Conservation (phyloP, 805 yeast genomes). For the Debaryomyces maramus region DNA sequence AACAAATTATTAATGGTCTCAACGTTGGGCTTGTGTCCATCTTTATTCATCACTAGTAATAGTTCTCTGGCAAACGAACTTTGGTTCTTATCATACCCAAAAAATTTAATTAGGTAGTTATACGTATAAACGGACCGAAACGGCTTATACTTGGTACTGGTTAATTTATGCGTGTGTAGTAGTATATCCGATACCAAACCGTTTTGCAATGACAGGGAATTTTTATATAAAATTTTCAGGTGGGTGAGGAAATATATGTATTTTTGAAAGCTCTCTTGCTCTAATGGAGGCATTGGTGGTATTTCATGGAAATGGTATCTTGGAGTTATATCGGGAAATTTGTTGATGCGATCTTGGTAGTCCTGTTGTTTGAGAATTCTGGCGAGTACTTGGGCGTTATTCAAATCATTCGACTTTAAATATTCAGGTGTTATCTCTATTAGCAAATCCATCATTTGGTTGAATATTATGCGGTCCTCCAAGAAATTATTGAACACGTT, state of each 20-base stretch:
- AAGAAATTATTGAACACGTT: constrained; percentile 25
- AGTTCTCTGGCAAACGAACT: constrained; percentile 40
- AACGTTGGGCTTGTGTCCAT: constrained; percentile 40
- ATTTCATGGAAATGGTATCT: constrained; percentile 30
- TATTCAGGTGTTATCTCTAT: constrained; percentile 32
- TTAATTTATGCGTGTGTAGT: constrained; percentile 37
- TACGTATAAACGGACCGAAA: constrained; percentile 36
- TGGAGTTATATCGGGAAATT: constrained; percentile 13
- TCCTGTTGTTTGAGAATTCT: constrained; percentile 23
- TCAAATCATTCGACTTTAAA: constrained; percentile 20
- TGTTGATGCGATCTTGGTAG: constrained; percentile 11
- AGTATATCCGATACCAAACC: constrained; percentile 41
- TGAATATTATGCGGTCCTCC: constrained; percentile 28
- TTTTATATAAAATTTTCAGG: constrained; percentile 28
- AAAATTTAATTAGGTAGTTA: constrained; percentile 40
- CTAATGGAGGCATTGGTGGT: constrained; percentile 34
- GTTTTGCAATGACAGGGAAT: constrained; percentile 31
- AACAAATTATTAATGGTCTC: constrained; percentile 41
- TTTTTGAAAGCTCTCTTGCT: constrained; percentile 28
- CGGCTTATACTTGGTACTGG: constrained; percentile 28
- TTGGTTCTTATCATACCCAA: constrained; percentile 42
- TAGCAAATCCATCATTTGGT: constrained; percentile 32
- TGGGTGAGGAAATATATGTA: constrained; percentile 40
- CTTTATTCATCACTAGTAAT: constrained; percentile 41
- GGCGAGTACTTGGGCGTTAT: constrained; percentile 13